Percentiles rank a stretch among this genome's conserved stretches.
phyloP scores from a whole-genome alignment of 139 green algal species.

The Dunaliella primolecta region DNA sequence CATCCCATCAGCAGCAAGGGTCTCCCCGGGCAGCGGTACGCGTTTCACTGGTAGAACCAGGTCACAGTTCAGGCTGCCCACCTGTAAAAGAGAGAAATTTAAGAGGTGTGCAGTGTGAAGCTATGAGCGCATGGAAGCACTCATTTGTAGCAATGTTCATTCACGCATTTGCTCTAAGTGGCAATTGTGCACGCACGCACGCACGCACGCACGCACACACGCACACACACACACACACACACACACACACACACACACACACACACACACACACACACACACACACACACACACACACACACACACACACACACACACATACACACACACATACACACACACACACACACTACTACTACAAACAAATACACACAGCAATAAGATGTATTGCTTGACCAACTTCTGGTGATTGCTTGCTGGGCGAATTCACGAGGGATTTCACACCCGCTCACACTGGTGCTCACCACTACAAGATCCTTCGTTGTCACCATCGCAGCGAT shows the following conservation, averaged over 20 bases:
- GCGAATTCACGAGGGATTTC: too few relatives aligned
- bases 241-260: background rate
- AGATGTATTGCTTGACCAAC: too few relatives aligned
- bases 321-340: background rate
- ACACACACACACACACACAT: background rate
- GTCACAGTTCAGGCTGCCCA: constrained; percentile 66
- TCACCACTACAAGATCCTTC: background rate
- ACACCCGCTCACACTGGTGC: too few relatives aligned
- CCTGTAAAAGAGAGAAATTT: background rate
- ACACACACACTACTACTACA: background rate
- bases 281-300: background rate
- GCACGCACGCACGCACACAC: background rate
- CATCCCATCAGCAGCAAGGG: constrained; percentile 55
- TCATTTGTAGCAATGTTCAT: too few relatives aligned
- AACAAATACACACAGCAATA: too few relatives aligned
- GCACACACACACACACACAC: background rate
- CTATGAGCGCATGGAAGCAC: background rate
- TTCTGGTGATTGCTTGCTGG: too few relatives aligned
- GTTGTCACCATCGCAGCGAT: background rate
- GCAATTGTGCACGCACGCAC: background rate
- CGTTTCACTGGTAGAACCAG: constrained; percentile 69
- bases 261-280: background rate
- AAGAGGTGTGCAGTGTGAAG: background rate
- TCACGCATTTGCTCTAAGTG: too few relatives aligned
- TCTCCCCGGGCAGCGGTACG: constrained; percentile 76